Base-by-base conservation (phyloP, 768 basidiomycete species). In the Boletellus ananiceps region DNA sequence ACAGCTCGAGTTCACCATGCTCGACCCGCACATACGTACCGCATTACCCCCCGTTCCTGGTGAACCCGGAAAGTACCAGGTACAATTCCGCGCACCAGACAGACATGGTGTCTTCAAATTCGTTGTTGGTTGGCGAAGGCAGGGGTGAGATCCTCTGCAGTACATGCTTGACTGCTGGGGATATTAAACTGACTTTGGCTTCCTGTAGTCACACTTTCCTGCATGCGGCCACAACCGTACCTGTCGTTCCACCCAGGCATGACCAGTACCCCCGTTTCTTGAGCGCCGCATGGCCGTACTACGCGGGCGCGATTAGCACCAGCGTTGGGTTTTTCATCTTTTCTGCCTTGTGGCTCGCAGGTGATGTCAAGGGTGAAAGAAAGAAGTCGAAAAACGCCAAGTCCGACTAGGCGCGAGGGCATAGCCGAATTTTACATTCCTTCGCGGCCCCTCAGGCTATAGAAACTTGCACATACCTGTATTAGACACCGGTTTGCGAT, bases 101-200 rank as follows among this genome's bases (percentile, higher is more conserved):
- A 77, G 94, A 46, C 96, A 99, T 64, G 96, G 96, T 19, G 96
- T 99, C 14, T 99, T 95, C 80, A 98, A 97, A 65, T 94, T 98
- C 63, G 76, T 92, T n/a, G 70, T 96, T 38, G 81, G 94, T 68
- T 83, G 92, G 73, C 90, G 88, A 64, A 84, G 96, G 54, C 84
- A 84, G 66, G 94, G 94, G 84, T 92, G 56, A 63, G 84, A 63
- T 0, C 25, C 19, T 11, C 12, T 2, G 8, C 45, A 32, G 57
- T 43, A 1, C 23, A 14, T 23, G 8, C 11, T 11, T 60, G 14
- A 23, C 32, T 21, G 8, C 3, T 11, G 33, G 9, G 18, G 8
- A 19, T 16, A 15, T 4, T 8, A 23, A 16, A 14, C 41, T 44
- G 21, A 44, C 23, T 33, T 19, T 25, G 29, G 39, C 33, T 37